phyloP scores from a whole-genome alignment of 2,329 filamentous ascomycete genomes.

The Nakataea oryzae region DNA sequence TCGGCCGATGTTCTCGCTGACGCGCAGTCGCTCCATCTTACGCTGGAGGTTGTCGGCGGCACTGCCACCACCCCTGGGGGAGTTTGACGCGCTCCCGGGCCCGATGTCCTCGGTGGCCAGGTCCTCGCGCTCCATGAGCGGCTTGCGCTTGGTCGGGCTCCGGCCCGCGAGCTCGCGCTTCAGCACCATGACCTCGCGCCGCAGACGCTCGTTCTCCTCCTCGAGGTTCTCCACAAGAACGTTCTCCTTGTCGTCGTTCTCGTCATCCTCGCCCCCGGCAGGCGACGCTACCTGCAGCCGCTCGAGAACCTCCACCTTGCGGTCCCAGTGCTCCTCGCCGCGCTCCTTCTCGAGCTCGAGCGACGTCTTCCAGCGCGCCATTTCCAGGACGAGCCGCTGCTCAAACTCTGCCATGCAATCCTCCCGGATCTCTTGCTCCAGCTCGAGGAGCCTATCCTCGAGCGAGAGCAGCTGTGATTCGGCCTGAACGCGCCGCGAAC shows the following conservation, averaged over 20 bases:
- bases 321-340: slow-evolving; percentile 76
- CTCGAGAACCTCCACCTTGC: slow-evolving; percentile 59
- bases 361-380: slow-evolving; percentile 69
- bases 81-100: slow-evolving; percentile 6
- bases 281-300: slow-evolving; percentile 14
- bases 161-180: slow-evolving; percentile 54
- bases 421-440: slow-evolving; percentile 79
- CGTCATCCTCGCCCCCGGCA: slow-evolving; percentile 10
- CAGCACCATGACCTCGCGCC: slow-evolving; percentile 52
- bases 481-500: slow-evolving; percentile 56
- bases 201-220: slow-evolving; percentile 59
- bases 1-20: slow-evolving; percentile 25
- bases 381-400: slow-evolving; percentile 60
- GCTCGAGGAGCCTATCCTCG: slow-evolving; percentile 51
- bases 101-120: slow-evolving; percentile 13
- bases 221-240: slow-evolving; percentile 53
- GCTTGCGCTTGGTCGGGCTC: slow-evolving; percentile 51
- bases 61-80: neutral
- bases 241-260: slow-evolving; percentile 45
- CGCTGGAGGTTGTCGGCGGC: slow-evolving; percentile 25
- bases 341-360: slow-evolving; percentile 71
- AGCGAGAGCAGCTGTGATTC: slow-evolving; percentile 65
- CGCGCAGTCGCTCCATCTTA: slow-evolving; percentile 38
- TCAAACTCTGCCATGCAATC: slow-evolving; percentile 88
- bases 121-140: slow-evolving; percentile 44